phyloP scores from a whole-genome alignment of 768 basidiomycete species.

The Chlorophyllum brunneum region DNA sequence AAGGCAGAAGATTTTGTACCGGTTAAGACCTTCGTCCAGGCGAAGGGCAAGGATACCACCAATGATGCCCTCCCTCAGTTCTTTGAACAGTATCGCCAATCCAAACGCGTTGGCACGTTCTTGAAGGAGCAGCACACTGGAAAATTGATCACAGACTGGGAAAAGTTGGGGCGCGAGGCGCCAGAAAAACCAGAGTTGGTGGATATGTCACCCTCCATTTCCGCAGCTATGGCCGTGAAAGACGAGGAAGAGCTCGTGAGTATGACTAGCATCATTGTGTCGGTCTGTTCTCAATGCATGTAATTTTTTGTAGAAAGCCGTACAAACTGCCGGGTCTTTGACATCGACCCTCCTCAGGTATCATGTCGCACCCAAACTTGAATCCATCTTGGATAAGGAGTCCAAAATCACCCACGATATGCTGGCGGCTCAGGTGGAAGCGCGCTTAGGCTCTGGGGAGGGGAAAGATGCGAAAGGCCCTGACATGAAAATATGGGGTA shows the following conservation, averaged over 20 bases:
- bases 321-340: slow-evolving; percentile 68
- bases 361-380: slow-evolving; percentile 84
- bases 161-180: slow-evolving; percentile 51
- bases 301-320: slow-evolving; percentile 67
- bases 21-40: slow-evolving; percentile 74
- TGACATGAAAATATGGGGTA: slow-evolving; percentile 90
- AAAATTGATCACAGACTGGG: slow-evolving; percentile 88
- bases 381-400: slow-evolving; percentile 88
- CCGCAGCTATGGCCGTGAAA: slow-evolving; percentile 79
- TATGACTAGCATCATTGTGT: slow-evolving; percentile 9
- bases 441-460: slow-evolving; percentile 81
- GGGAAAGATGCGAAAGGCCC: slow-evolving; percentile 76
- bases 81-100: slow-evolving; percentile 53
- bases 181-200: slow-evolving; percentile 65
- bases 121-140: slow-evolving; percentile 83
- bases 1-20: slow-evolving; percentile 51
- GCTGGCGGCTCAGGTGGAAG: slow-evolving; percentile 83
- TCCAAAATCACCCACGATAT: slow-evolving; percentile 87
- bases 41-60: slow-evolving; percentile 74
- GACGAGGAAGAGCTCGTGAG: slow-evolving; percentile 89
- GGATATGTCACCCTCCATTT: slow-evolving; percentile 76
- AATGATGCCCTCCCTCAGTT: slow-evolving; percentile 74
- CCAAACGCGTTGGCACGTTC: slow-evolving; percentile 68
- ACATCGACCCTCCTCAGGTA: slow-evolving; percentile 84
- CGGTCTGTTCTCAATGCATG: neutral